Conservation (phyloP, 805 yeast genomes). For the Kodamaea nitidulidarum region DNA sequence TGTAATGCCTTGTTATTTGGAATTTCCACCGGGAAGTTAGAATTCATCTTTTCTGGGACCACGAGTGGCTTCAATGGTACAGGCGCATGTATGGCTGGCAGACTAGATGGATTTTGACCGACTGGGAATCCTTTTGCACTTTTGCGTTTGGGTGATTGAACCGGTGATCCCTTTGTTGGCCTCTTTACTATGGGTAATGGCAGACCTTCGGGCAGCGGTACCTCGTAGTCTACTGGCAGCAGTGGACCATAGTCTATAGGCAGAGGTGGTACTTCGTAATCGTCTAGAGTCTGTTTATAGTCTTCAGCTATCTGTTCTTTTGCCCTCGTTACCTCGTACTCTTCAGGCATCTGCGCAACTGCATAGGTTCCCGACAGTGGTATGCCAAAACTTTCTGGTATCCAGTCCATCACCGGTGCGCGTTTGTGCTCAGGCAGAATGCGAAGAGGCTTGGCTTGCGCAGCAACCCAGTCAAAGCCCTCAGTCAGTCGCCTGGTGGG, state of each 20-base stretch:
- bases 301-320: too few species aligned
- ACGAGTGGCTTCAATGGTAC: slow-evolving; percentile 6
- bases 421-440: not conserved
- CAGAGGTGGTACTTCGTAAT: too few species aligned
- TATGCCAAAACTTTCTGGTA: too few species aligned
- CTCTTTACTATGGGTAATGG: not conserved
- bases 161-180: not conserved
- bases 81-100: slow-evolving; percentile 6
- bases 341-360: too few species aligned
- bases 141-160: not conserved
- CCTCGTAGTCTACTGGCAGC: too few species aligned
- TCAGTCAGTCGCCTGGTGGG: not conserved
- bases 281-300: too few species aligned
- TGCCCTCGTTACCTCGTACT: too few species aligned
- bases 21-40: not conserved
- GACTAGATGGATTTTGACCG: too few species aligned
- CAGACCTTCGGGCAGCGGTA: not conserved
- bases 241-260: too few species aligned
- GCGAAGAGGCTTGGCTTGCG: not conserved
- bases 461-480: not conserved
- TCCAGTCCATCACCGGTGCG: slow-evolving; percentile 1
- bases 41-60: slow-evolving; percentile 4
- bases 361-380: too few species aligned
- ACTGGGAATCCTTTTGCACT: not conserved
- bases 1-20: slow-evolving; percentile 10